Evolutionary conservation across 805 yeast species (phyloP).

Genomic region (Priceomyces medius): DNA sequence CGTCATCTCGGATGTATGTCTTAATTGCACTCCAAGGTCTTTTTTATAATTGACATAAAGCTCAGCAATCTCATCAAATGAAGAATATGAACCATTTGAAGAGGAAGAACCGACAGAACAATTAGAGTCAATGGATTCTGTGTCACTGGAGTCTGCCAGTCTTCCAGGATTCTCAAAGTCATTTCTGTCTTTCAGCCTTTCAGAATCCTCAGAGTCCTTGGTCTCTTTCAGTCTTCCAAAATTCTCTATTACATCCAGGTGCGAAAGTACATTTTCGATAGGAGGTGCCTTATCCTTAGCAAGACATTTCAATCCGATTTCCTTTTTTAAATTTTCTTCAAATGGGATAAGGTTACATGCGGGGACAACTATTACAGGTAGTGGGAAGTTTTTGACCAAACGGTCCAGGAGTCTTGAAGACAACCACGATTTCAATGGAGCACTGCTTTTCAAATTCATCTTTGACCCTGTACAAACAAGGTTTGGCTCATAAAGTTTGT

Average conservation of each 20-base stretch:
- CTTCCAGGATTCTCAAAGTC: not conserved
- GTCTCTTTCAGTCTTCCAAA: not conserved
- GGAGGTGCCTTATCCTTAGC: not conserved
- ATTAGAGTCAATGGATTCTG: conserved; percentile 17
- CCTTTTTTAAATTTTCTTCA: conserved; percentile 43
- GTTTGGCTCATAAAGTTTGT: conserved; percentile 60
- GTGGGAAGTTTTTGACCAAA: conserved; percentile 59
- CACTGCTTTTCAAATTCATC: conserved; percentile 39
- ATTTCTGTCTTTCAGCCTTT: not conserved
- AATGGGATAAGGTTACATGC: conserved; percentile 56
- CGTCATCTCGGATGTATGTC: conserved; percentile 12
- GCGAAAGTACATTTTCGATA: not conserved
- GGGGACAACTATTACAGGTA: conserved; percentile 69
- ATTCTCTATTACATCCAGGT: not conserved
- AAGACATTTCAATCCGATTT: conserved; percentile 16
- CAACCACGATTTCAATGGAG: conserved; percentile 59
- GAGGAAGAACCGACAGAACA: conserved; percentile 17
- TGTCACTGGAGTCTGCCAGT: conserved; percentile 6
- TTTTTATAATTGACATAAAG: conserved; percentile 29
- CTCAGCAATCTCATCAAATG: conserved; percentile 39
- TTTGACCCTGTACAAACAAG: conserved; percentile 57
- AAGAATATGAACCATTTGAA: conserved; percentile 33
- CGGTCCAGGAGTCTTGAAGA: conserved; percentile 64
- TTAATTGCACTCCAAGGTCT: conserved; percentile 17
- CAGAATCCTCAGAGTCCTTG: not conserved